Base-by-base conservation (phyloP, 192 early-diverging fungal genomes). In the Backusella psychrophila region DNA sequence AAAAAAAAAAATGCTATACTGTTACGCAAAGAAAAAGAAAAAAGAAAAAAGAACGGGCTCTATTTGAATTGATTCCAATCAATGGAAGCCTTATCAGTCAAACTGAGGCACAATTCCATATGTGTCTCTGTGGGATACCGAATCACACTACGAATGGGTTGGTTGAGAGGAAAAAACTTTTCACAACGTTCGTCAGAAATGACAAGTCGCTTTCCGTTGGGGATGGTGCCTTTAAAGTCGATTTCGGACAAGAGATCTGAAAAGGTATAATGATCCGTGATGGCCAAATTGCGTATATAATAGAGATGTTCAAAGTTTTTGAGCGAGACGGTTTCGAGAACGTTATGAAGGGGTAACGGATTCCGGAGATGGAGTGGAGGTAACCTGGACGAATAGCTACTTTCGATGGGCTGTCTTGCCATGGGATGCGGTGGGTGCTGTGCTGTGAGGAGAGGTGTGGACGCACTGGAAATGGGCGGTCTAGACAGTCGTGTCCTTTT, bases 281-380 rank as follows among this genome's bases (percentile, higher is more conserved):
- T 81, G 52, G 76, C 80, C 26, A 81, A 73, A 68, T 81, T 81
- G 52, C 73, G 72, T 71, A 81, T 72, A 73, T 78, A 81, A 66
- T 73, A 74, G 14, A 73, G 68, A 34, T 66, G 44, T n/a, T 75
- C 71, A 69, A 33, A 67, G 44, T 67, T 71, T 31, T 70, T 67
- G n/a, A 81, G 66, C 46, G 80, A 77, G 12, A 81, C 73, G 0
- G 80, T 81, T 35, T 81, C 76, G 19, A 81, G 67, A 19, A 77
- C 72, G 21, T 17, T 39, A 31, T 19, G 71, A n/a, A 33, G 53
- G 26, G 19, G 75, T n/a, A 42, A 35, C 15, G 68, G 15, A 29
- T 33, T 72, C 12, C 77, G 38, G 5, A 67, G 19, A 5, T 79
- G 74, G 66, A 42, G 69, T 8, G 72, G 77, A 6, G 49, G 77